Evolutionary conservation across 2,329 filamentous ascomycete species (phyloP).

Genomic region (Pyrenophora teres): DNA sequence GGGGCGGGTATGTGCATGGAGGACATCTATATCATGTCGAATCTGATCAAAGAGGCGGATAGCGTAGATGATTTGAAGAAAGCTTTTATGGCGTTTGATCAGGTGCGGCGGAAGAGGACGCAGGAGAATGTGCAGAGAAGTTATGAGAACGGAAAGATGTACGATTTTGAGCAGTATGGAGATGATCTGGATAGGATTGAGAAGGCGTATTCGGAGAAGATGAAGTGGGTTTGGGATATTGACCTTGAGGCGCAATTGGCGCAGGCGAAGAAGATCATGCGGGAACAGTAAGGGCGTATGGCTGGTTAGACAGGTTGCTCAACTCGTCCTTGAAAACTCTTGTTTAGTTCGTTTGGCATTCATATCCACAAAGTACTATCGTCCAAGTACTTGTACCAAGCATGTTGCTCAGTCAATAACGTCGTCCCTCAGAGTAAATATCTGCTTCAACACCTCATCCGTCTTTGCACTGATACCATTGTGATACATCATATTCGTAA

Average conservation of each 20-base stretch:
- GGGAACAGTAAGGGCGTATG: neutral
- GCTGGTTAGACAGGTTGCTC: too few relatives aligned
- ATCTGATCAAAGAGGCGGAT: conserved; percentile 35
- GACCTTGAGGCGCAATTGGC: conserved; percentile 45
- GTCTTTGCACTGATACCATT: conserved; percentile 75
- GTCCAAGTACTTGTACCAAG: too few relatives aligned
- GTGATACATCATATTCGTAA: conserved; percentile 88
- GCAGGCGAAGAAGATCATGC: conserved; percentile 38
- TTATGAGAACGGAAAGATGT: conserved; percentile 43
- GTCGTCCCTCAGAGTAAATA: conserved; percentile 79
- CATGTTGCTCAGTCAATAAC: conserved; percentile 56
- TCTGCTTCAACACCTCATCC: conserved; percentile 74
- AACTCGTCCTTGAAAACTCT: too few relatives aligned
- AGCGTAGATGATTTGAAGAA: conserved; percentile 40
- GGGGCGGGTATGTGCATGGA: conserved; percentile 63
- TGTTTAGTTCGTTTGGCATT: too few relatives aligned
- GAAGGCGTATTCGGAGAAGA: conserved; percentile 36
- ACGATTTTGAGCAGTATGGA: conserved; percentile 47
- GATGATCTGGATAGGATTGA: conserved; percentile 49
- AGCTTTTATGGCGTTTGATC: conserved; percentile 37
- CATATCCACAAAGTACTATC: too few relatives aligned
- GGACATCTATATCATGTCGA: conserved; percentile 51
- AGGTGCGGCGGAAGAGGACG: conserved; percentile 34
- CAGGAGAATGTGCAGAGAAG: conserved; percentile 39
- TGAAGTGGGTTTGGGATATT: conserved; percentile 51